phyloP scores from a whole-genome alignment of 1,139 yeast genomes.

The Sugiyamaella japonica region DNA sequence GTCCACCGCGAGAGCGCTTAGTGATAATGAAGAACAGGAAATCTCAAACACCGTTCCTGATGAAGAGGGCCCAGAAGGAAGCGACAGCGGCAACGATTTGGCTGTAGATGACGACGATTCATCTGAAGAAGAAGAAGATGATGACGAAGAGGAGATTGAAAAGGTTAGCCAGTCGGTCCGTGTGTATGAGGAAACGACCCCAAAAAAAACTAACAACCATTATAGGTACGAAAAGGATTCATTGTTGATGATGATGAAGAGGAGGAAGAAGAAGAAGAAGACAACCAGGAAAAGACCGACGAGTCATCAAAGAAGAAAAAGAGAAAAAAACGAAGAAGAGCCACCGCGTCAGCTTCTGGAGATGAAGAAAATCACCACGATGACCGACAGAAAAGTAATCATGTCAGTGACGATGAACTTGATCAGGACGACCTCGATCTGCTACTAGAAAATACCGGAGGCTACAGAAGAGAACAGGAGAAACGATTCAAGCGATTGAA shows the following conservation, averaged over 20 bases:
- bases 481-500: conserved; percentile 72
- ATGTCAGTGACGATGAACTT: conserved; percentile 58
- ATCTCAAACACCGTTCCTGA: conserved; percentile 19
- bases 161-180: conserved; percentile 29
- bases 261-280: conserved; percentile 48
- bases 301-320: conserved; percentile 26
- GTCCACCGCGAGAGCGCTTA: conserved; percentile 15
- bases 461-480: conserved; percentile 43
- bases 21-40: conserved; percentile 27
- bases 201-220: neutral
- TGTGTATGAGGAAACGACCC: too few species aligned
- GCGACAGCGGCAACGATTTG: conserved; percentile 28
- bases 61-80: conserved; percentile 30
- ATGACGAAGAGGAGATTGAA: conserved; percentile 47
- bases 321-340: conserved; percentile 31
- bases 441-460: conserved; percentile 87
- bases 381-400: conserved; percentile 30
- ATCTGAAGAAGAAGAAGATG: conserved; percentile 47
- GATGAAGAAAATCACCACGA: conserved; percentile 19
- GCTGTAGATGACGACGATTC: conserved; percentile 35
- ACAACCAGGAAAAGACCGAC: conserved; percentile 33
- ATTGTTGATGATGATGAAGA: conserved; percentile 89
- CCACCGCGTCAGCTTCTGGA: conserved; percentile 4
- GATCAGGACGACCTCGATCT: conserved; percentile 96
- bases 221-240: conserved; percentile 78